Conservation (phyloP, 78 protist species). For the Dictyostelium firmibasis region DNA sequence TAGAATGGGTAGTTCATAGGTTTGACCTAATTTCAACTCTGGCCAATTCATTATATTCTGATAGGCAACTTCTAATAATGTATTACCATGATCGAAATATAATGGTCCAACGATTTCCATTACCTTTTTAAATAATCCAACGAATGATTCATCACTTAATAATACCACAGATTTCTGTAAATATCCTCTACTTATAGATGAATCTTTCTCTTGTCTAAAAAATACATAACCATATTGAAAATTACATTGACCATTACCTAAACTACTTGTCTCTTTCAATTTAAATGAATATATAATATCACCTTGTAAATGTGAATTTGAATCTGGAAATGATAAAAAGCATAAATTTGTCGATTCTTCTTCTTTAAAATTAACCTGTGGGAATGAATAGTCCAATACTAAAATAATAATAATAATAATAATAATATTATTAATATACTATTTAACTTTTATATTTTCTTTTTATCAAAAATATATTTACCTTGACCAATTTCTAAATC, state of each 20-base stretch:
- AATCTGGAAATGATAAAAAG: conserved; percentile 85
- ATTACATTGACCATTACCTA: not conserved
- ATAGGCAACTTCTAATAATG: conserved; percentile 63
- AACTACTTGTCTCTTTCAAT: conserved; percentile 5
- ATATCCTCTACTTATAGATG: conserved; percentile 71
- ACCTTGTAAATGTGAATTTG: conserved; percentile 81
- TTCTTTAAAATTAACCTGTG: conserved; percentile 20
- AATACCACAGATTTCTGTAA: conserved; percentile 84
- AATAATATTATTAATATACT: not conserved
- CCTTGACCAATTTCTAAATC: conserved; percentile 87
- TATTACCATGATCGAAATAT: conserved; percentile 79
- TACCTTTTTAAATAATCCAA: conserved; percentile 68
- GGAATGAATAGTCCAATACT: conserved; percentile 66
- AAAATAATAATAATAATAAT: not conserved
- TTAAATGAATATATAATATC: conserved; percentile 82
- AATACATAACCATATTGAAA: conserved; percentile 79
- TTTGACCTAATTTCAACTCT: conserved; percentile 43
- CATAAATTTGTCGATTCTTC: conserved; percentile 50
- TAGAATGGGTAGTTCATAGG: conserved; percentile 56
- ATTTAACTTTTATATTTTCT: too few species aligned
- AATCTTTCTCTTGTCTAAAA: conserved; percentile 77
- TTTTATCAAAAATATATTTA: not conserved
- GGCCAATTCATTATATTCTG: conserved; percentile 73
- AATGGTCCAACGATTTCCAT: conserved; percentile 76
- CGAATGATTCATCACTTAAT: conserved; percentile 60